Conservation (phyloP, 2,329 filamentous ascomycete genomes). For the Chlorencoelia australis region DNA sequence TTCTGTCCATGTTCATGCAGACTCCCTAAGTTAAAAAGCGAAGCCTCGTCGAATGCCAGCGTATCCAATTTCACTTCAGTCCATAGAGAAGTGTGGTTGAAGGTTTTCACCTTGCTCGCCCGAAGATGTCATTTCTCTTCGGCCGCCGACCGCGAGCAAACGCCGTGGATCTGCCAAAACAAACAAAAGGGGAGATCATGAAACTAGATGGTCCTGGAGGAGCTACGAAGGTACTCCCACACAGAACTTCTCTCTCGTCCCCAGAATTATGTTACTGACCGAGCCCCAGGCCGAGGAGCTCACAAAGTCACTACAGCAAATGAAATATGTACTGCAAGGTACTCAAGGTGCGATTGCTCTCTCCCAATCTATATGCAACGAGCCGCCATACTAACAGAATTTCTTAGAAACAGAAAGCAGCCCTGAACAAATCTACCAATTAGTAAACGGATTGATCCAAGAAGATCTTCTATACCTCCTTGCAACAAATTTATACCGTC, state of each 20-base stretch:
- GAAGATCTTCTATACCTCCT: conserved; percentile 83
- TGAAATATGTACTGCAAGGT: conserved; percentile 89
- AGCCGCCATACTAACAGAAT: not conserved
- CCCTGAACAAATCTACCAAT: conserved; percentile 77
- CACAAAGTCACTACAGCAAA: conserved; percentile 73
- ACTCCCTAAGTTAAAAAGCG: conserved; percentile 2
- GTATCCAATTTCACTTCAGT: conserved; percentile 5
- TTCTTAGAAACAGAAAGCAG: conserved; percentile 71
- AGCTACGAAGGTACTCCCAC: conserved; percentile 43
- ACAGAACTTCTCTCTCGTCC: too few species aligned
- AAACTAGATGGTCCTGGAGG: conserved; percentile 49
- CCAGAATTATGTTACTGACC: too few species aligned
- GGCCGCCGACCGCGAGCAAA: conserved; percentile 49
- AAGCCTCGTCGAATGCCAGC: conserved; percentile 9
- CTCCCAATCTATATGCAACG: not conserved
- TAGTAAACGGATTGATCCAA: conserved; percentile 75
- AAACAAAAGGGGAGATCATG: conserved; percentile 51
- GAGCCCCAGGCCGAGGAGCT: conserved; percentile 67
- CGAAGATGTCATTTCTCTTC: conserved; percentile 60
- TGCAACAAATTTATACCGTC: conserved; percentile 68
- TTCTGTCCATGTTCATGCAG: conserved; percentile 2
- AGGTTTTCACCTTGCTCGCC: conserved; percentile 1
- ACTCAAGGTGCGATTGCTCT: conserved; percentile 59
- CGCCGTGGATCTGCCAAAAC: conserved; percentile 41
- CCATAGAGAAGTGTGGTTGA: conserved; percentile 8